phyloP scores from a whole-genome alignment of 1,284 basidiomycete species.

The Ganoderma sinense region DNA sequence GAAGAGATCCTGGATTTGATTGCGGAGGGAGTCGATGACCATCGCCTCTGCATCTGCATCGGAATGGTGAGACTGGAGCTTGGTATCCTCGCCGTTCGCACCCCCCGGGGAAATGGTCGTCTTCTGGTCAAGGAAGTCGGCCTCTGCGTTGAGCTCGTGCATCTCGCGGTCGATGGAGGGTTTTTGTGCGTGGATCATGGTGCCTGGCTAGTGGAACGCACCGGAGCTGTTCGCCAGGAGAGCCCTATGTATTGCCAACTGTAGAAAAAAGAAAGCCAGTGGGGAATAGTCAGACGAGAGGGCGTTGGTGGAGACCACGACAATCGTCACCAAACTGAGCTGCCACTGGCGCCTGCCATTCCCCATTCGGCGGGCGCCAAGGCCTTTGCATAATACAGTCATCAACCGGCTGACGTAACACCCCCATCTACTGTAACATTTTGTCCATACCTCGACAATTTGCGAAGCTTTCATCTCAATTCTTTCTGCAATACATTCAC shows the following conservation, averaged over 20 bases:
- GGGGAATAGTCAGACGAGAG: neutral
- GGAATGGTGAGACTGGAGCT: constrained; percentile 31
- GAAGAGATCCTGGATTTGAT: constrained; percentile 86
- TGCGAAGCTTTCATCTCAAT: too few species aligned
- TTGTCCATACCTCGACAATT: too few species aligned
- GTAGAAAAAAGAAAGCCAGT: neutral
- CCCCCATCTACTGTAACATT: too few species aligned
- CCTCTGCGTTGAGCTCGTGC: constrained; percentile 42
- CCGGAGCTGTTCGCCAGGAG: neutral
- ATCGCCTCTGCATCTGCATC: constrained; percentile 70
- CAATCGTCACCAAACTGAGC: neutral
- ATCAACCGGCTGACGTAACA: too few species aligned
- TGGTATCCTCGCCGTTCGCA: constrained; percentile 34
- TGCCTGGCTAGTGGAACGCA: neutral
- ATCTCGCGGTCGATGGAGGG: constrained; percentile 38
- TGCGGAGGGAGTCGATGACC: constrained; percentile 81
- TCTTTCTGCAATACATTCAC: too few species aligned
- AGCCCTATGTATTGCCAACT: constrained; percentile 3
- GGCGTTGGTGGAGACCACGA: neutral
- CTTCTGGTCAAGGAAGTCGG: constrained; percentile 42
- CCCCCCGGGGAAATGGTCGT: constrained; percentile 32
- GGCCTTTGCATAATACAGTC: constrained; percentile 16
- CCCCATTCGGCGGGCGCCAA: constrained; percentile 9
- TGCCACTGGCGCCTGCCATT: neutral
- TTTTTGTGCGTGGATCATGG: constrained; percentile 30